Percentiles rank a stretch among this genome's conserved stretches.
phyloP scores from a whole-genome alignment of 2,329 filamentous ascomycete genomes.

The Basipetospora sp. region DNA sequence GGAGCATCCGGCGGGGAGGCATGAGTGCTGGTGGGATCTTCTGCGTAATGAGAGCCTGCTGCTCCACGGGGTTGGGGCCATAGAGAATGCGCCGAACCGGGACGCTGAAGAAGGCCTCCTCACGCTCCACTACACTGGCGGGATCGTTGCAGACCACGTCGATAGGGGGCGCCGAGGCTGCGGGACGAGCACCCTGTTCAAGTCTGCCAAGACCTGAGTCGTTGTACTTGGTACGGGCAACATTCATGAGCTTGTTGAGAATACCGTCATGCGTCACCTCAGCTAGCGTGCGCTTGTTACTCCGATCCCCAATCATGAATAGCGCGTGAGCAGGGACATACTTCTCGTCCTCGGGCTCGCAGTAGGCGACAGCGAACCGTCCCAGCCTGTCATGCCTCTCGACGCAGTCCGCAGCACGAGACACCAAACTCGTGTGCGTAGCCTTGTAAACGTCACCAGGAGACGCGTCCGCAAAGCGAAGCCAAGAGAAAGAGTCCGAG shows the following conservation, averaged over 20 bases:
- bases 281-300: constrained; percentile 50
- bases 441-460: constrained; percentile 55
- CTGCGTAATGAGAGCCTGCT: constrained; percentile 59
- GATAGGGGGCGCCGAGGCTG: constrained; percentile 71
- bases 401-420: constrained; percentile 52
- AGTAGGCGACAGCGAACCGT: constrained; percentile 54
- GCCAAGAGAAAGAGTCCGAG: constrained; percentile 66
- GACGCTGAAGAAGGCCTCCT: constrained; percentile 65
- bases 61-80: constrained; percentile 47
- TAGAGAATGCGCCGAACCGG: constrained; percentile 61
- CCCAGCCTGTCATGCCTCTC: constrained; percentile 45
- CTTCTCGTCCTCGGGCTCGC: constrained; percentile 44
- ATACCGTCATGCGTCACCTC: constrained; percentile 59
- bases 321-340: constrained; percentile 63
- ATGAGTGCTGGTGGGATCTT: constrained; percentile 53
- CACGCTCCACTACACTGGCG: constrained; percentile 48
- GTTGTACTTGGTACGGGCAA: constrained; percentile 51
- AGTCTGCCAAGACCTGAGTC: constrained; percentile 60
- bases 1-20: constrained; percentile 53
- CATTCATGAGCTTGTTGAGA: constrained; percentile 63
- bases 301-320: constrained; percentile 63
- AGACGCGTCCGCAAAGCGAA: constrained; percentile 72
- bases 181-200: constrained; percentile 67
- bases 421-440: constrained; percentile 56
- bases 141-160: constrained; percentile 63